A percentile compares a stretch with the other conserved stretches of the same genome.
Evolutionary conservation across 345 rosid genomes (phyloP).

Genomic region (Salix suchowensis): DNA sequence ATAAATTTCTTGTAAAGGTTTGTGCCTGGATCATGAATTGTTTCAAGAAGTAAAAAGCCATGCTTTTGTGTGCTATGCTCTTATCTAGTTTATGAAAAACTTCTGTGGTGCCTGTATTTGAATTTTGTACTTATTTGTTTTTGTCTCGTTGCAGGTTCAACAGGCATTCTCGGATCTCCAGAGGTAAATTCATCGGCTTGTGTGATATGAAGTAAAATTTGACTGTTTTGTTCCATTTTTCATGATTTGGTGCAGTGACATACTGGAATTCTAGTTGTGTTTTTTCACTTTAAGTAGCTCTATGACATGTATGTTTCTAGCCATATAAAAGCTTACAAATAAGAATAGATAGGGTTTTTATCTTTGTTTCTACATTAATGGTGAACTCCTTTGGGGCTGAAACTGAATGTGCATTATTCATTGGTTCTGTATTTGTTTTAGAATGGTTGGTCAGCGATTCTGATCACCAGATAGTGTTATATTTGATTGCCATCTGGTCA

Average conservation of each 20-base stretch:
- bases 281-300: neutral
- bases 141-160: conserved; percentile 43
- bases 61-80: neutral
- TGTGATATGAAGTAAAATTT: neutral
- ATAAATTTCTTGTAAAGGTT: conserved; percentile 65
- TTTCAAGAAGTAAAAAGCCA: neutral
- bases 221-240: neutral
- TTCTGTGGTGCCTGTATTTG: neutral
- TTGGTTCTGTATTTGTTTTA: neutral
- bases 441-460: neutral
- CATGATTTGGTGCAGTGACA: neutral
- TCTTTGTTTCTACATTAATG: neutral
- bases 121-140: neutral
- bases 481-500: too few relatives aligned
- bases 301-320: neutral
- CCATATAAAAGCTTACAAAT: neutral
- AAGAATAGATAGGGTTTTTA: neutral
- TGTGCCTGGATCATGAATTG: conserved; percentile 3
- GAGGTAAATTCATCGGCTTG: conserved; percentile 34
- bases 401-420: neutral
- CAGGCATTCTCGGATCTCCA: conserved; percentile 58
- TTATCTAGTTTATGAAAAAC: neutral
- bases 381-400: neutral
- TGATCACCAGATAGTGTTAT: neutral
- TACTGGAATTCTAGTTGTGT: neutral